Conservation (phyloP, 768 basidiomycete genomes). For the Agrocybe pediades region DNA sequence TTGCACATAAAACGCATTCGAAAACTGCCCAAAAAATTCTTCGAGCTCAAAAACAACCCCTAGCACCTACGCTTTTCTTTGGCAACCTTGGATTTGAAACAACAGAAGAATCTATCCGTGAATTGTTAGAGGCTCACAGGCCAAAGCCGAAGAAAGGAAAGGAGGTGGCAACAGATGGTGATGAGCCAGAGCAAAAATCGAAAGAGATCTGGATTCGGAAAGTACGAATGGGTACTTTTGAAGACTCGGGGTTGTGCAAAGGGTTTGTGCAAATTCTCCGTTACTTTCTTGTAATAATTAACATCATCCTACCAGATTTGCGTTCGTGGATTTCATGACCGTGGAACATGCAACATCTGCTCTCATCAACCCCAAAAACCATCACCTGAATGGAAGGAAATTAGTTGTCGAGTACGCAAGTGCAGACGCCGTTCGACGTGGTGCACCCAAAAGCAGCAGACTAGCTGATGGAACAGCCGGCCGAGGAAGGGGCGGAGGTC, state of each 20-base stretch:
- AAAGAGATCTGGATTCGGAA: conserved; percentile 69
- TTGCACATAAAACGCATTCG: conserved; percentile 45
- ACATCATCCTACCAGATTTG: conserved; percentile 62
- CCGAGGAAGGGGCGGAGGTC: conserved; percentile 4
- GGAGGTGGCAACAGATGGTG: conserved; percentile 19
- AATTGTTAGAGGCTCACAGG: conserved; percentile 73
- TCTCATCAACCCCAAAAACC: conserved; percentile 83
- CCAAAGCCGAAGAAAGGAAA: conserved; percentile 32
- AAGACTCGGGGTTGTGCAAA: conserved; percentile 94
- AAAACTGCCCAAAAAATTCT: conserved; percentile 82
- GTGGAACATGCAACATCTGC: conserved; percentile 79
- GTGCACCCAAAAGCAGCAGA: conserved; percentile 48
- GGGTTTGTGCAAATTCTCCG: conserved; percentile 62
- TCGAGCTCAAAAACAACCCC: conserved; percentile 75
- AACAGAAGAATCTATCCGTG: conserved; percentile 73
- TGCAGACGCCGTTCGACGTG: conserved; percentile 83
- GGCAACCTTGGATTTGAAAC: conserved; percentile 94
- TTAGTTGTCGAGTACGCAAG: conserved; percentile 91
- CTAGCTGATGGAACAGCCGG: conserved; percentile 17
- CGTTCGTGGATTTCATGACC: conserved; percentile 89
- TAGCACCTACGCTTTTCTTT: conserved; percentile 86
- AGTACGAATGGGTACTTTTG: conserved; percentile 93
- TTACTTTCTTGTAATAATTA: background rate
- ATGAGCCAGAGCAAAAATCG: conserved; percentile 28
- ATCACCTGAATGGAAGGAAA: conserved; percentile 79